Evolutionary conservation across 805 yeast species (phyloP).

Genomic region (Yarrowia porcina): DNA sequence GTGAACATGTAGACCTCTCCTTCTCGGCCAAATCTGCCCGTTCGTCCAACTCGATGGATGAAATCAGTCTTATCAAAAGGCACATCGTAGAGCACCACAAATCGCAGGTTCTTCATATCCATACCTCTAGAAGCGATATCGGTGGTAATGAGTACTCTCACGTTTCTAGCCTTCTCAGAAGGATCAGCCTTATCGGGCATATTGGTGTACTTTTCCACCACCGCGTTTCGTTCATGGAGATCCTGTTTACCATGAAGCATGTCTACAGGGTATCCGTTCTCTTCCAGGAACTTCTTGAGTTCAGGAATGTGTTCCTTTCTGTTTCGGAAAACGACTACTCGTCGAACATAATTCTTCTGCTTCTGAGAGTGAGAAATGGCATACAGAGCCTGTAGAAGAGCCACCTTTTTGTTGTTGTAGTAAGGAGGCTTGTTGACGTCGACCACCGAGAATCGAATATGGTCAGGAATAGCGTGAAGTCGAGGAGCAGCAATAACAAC

Average conservation of each 20-base stretch:
- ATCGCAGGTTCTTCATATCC: conserved; percentile 76
- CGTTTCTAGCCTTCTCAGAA: conserved; percentile 33
- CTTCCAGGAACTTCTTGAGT: conserved; percentile 53
- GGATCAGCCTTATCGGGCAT: conserved; percentile 37
- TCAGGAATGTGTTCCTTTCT: conserved; percentile 59
- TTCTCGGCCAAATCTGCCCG: conserved; percentile 84
- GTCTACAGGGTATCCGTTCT: conserved; percentile 56
- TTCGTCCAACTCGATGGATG: conserved; percentile 89
- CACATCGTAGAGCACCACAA: conserved; percentile 78
- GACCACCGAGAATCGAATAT: conserved; percentile 66
- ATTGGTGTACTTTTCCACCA: conserved; percentile 60
- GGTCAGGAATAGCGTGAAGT: conserved; percentile 78
- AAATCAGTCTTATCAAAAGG: conserved; percentile 83
- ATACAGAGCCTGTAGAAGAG: conserved; percentile 82
- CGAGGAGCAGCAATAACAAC: conserved; percentile 71
- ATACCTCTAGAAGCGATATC: conserved; percentile 89
- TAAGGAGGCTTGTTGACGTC: conserved; percentile 78
- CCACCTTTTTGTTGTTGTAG: conserved; percentile 77
- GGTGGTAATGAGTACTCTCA: conserved; percentile 79
- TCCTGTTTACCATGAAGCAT: conserved; percentile 67
- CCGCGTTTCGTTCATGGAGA: conserved; percentile 54
- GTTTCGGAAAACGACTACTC: conserved; percentile 84
- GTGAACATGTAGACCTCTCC: conserved; percentile 85
- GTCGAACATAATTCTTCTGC: conserved; percentile 69
- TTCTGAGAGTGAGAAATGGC: conserved; percentile 82